Percentiles rank a stretch among this genome's conserved stretches.
These are phyloP conservation scores for Polysphondylium violaceum DNA, from an alignment of 78 protist species.

Conservation along the genomic window DNA sequence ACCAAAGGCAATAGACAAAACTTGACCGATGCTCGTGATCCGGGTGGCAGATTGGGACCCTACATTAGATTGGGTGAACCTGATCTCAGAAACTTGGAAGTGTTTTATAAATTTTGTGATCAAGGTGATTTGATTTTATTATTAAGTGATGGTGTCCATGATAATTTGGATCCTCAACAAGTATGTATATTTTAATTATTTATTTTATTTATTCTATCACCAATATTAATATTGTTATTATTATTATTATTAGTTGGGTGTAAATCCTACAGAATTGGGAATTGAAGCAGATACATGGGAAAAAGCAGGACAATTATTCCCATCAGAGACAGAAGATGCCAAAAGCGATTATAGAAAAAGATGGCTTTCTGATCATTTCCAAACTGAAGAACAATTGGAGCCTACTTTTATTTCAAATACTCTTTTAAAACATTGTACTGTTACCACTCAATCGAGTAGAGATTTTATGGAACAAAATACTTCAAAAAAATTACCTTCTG, in stretches of 20 bases:
- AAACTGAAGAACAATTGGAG: background rate
- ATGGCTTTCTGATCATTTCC: slow-evolving; percentile 48
- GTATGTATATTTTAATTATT: background rate
- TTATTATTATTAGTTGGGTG: slow-evolving; percentile 8
- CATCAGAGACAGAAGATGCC: slow-evolving; percentile 32
- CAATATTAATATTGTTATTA: no score
- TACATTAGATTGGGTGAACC: slow-evolving; percentile 63
- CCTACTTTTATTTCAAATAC: slow-evolving; percentile 26
- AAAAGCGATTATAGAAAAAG: slow-evolving; percentile 37
- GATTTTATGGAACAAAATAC: slow-evolving; percentile 79
- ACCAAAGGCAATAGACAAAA: slow-evolving; percentile 80
- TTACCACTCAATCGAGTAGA: slow-evolving; percentile 53
- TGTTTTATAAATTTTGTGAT: slow-evolving; percentile 73
- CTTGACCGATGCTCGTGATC: slow-evolving; percentile 73
- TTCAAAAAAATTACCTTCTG: slow-evolving; percentile 48
- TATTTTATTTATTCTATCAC: background rate
- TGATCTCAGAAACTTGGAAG: slow-evolving; percentile 53
- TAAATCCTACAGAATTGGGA: slow-evolving; percentile 39
- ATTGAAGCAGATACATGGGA: slow-evolving; percentile 58
- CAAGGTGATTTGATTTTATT: slow-evolving; percentile 57
- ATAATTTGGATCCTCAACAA: slow-evolving; percentile 73
- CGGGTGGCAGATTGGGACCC: slow-evolving; percentile 81
- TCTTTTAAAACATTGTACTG: slow-evolving; percentile 63
- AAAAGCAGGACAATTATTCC: slow-evolving; percentile 22
- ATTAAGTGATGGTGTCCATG: slow-evolving; percentile 78